Evolutionary conservation across 345 rosid species (phyloP).

Genomic region (Leavenworthia alabamica): DNA sequence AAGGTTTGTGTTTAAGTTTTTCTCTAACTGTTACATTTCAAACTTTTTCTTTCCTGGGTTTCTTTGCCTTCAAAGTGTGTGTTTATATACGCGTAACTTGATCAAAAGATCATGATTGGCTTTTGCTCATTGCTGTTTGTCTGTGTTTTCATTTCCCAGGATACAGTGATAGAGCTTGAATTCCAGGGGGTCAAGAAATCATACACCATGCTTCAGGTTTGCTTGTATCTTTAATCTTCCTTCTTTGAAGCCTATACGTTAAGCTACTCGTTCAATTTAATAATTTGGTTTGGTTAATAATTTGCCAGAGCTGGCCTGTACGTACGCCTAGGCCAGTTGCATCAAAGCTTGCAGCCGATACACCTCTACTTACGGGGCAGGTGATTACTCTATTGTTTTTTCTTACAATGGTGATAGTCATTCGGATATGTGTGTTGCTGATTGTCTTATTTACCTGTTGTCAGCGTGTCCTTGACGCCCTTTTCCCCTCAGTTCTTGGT

Average conservation of each 20-base stretch:
- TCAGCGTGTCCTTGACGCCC: too few species aligned
- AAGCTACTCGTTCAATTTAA: constrained; percentile 1
- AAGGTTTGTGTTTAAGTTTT: constrained; percentile 45
- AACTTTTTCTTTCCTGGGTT: neutral
- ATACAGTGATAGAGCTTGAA: constrained; percentile 93
- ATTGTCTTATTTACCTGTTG: constrained; percentile 23
- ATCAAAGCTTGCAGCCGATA: constrained; percentile 98
- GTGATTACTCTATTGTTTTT: constrained; percentile 31
- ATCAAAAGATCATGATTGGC: neutral
- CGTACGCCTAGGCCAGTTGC: constrained; percentile 99
- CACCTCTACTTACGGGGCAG: constrained; percentile 97
- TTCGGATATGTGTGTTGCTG: constrained; percentile 14
- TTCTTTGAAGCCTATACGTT: neutral
- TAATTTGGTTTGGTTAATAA: constrained; percentile 1
- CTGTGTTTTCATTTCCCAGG: constrained; percentile 42
- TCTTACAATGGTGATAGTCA: neutral
- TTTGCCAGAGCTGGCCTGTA: constrained; percentile 91
- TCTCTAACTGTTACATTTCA: neutral
- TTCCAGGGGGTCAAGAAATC: constrained; percentile 94
- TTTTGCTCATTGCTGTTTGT: neutral
- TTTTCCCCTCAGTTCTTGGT: too few species aligned
- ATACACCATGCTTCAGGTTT: constrained; percentile 97
- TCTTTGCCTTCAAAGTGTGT: neutral
- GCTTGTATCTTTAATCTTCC: constrained; percentile 1
- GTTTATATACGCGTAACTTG: neutral